Conservation (phyloP, 345 rosid species). For the Ceriops tagal region DNA sequence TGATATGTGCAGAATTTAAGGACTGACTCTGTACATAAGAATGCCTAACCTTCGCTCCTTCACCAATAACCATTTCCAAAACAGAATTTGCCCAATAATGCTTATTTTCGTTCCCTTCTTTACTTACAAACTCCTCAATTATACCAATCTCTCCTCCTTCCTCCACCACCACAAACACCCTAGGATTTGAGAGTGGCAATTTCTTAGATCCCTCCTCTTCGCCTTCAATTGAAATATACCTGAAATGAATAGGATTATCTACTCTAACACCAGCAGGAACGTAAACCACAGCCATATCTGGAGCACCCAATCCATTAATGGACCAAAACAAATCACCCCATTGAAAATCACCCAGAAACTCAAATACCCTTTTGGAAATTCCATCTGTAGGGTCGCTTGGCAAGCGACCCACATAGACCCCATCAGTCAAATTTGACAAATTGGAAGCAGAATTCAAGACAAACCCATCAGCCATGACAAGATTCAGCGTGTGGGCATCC, state of each 20-base stretch:
- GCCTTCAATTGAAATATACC: slow-evolving; percentile 63
- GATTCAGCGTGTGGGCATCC: slow-evolving; percentile 42
- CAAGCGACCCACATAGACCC: slow-evolving; percentile 74
- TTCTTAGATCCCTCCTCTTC: slow-evolving; percentile 49
- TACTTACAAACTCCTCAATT: slow-evolving; percentile 66
- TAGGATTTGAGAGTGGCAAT: slow-evolving; percentile 82
- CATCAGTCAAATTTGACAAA: slow-evolving; percentile 57
- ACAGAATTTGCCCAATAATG: slow-evolving; percentile 83
- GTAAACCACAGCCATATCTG: slow-evolving; percentile 74
- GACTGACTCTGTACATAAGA: slow-evolving; percentile 87
- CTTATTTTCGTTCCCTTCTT: slow-evolving; percentile 36
- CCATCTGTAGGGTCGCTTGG: slow-evolving; percentile 34
- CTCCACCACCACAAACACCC: slow-evolving; percentile 75
- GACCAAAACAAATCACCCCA: slow-evolving; percentile 90
- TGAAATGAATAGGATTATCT: slow-evolving; percentile 59
- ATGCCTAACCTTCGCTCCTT: slow-evolving; percentile 65
- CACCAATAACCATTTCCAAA: slow-evolving; percentile 55
- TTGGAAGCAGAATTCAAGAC: slow-evolving; percentile 44
- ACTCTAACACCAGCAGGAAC: slow-evolving; percentile 78
- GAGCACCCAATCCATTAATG: slow-evolving; percentile 83
- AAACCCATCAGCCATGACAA: slow-evolving; percentile 68
- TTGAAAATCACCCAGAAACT: slow-evolving; percentile 48
- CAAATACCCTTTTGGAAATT: slow-evolving; percentile 43
- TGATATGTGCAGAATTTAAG: slow-evolving; percentile 63
- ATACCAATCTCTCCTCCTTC: slow-evolving; percentile 76